A percentile compares a stretch with the other conserved stretches of the same genome.
phyloP scores from a whole-genome alignment of 176 grass and related monocot genomes.

The Oryza officinalis region DNA sequence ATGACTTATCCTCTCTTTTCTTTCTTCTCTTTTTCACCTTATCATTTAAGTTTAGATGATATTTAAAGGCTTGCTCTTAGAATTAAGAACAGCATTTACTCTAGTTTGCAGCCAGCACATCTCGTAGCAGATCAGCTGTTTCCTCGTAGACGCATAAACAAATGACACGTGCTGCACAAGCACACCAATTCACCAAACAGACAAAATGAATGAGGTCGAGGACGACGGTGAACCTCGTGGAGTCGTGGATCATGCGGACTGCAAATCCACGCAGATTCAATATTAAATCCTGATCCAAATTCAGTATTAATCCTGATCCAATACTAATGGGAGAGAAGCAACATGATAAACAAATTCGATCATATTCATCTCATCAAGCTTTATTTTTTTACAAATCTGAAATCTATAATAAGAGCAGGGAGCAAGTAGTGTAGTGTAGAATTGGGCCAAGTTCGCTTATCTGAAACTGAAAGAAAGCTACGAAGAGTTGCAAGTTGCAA shows the following conservation, averaged over 20 bases:
- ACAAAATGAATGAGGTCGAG: too few species aligned
- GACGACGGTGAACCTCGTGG: too few species aligned
- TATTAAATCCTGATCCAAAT: neutral
- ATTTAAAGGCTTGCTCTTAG: too few species aligned
- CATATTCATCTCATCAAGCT: neutral
- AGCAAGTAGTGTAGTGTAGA: neutral
- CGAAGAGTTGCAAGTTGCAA: too few species aligned
- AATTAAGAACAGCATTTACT: too few species aligned
- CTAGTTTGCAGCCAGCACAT: neutral
- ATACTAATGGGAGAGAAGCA: too few species aligned
- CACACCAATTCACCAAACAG: neutral
- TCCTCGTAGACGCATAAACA: neutral
- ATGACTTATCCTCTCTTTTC: too few species aligned
- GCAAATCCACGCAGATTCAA: neutral
- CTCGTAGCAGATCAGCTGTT: neutral
- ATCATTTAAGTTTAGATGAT: too few species aligned
- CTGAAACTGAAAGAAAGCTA: neutral
- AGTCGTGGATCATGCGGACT: neutral
- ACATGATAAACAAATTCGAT: too few species aligned
- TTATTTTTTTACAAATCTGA: neutral
- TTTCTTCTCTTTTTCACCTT: too few species aligned
- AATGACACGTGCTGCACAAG: neutral
- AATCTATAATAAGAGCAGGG: neutral
- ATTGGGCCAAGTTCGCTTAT: neutral
- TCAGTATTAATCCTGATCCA: neutral